These are phyloP conservation scores for Nigrospora osmanthi DNA, from an alignment of 2,329 filamentous ascomycete genomes.

Conservation along the genomic window DNA sequence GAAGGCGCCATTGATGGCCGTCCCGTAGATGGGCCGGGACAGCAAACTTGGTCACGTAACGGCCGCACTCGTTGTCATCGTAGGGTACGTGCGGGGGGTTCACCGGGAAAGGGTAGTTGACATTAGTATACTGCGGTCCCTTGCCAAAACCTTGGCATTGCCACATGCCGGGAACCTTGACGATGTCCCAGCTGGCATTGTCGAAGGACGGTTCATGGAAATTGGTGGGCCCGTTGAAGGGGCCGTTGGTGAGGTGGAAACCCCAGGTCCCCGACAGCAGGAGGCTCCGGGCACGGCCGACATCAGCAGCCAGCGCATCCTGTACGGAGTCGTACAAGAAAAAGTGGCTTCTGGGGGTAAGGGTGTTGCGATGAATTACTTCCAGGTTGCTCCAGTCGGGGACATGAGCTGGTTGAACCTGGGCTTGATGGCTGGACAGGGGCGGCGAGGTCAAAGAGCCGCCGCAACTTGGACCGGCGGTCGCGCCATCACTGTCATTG, in stretches of 20 bases:
- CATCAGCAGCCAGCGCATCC: constrained; percentile 37
- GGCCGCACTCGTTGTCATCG: constrained; percentile 58
- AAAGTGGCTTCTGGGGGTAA: constrained; percentile 49
- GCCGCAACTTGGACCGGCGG: no score
- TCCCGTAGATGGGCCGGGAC: constrained; percentile 36
- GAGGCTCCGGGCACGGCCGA: constrained; percentile 27
- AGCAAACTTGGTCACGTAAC: constrained; percentile 51
- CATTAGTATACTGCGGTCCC: constrained; percentile 56
- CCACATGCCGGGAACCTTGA: constrained; percentile 60
- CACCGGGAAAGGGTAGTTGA: constrained; percentile 54
- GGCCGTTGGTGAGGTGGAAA: constrained; percentile 39
- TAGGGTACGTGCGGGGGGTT: constrained; percentile 57
- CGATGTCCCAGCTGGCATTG: constrained; percentile 30
- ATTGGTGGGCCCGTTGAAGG: constrained; percentile 33
- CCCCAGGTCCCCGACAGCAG: constrained; percentile 47
- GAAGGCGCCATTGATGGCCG: constrained; percentile 52
- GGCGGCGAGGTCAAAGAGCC: no score
- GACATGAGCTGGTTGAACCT: constrained; percentile 18
- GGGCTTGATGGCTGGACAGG: neutral
- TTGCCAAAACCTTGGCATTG: constrained; percentile 57
- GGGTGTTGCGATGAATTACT: constrained; percentile 51
- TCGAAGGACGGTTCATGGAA: constrained; percentile 30
- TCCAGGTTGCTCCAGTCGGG: constrained; percentile 57
- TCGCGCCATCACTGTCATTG: no score
- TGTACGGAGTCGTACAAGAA: constrained; percentile 40